Evolutionary conservation across 2,329 filamentous ascomycete species (phyloP), one percentile per base, ranked within the genome.

Genomic region (Curvularia lunata): DNA sequence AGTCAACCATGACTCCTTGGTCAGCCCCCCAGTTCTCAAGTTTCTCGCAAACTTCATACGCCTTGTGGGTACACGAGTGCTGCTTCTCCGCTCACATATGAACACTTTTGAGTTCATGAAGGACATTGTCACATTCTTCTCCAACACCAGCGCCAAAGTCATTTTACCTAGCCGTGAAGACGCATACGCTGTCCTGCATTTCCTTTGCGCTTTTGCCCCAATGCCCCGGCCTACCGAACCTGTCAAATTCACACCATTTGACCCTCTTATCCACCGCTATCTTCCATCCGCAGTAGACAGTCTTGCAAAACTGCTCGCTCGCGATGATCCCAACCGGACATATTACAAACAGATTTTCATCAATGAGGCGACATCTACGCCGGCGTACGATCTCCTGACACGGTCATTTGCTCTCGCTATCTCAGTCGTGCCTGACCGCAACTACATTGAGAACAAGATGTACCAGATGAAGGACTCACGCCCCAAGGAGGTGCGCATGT

Each of bases 71-170:
- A 97, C 93, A 4, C 89, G 92, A 13, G 92, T 92, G 66, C 91
- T 94, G 84, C 84, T 98, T 28, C 80, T 98, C 41, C 87, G 92
- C 38, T 91, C 88, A 3, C 85, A 95, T 64, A 83, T 85, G 70
- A 97, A 97, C 77, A 95, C 91, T 0, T 81, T 97, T 64, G 95
- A 99, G 76, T 94, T 98, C 69, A 96, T 97, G 91, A 99, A 99
- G 78, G 95, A 99, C 75, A 82, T 92, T 28, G 86, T 98, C 56
- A 89, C 92, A 16, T 87, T 96, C 65, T 82, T 99, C 53, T 97
- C 94, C 55, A 98, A 99, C 75, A 86, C 96, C 47, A 88, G 92
- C 7, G 87, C 91, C 46, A 85, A 86, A 9, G 85, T 98, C 51
- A 89, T 94, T 71, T 82, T 99, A 38, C 90, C 92, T 1, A 89